Percentiles rank a stretch among this genome's conserved stretches.
These are phyloP conservation scores for Cercospora nicotianae DNA, from an alignment of 2,329 filamentous ascomycete genomes.

Conservation along the genomic window DNA sequence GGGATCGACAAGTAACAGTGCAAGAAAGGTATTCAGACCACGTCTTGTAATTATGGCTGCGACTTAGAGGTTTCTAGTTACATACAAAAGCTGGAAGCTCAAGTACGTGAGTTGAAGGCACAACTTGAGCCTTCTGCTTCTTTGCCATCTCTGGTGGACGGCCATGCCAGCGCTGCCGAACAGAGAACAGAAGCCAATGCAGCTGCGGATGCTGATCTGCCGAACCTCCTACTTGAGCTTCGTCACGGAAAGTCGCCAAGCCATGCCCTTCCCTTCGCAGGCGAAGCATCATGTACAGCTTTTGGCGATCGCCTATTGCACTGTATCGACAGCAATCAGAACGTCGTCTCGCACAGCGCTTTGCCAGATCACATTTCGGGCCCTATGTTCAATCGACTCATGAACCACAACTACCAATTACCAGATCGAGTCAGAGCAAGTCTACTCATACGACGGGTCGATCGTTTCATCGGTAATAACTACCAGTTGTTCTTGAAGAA, in stretches of 20 bases:
- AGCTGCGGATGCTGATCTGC: slow-evolving; percentile 24
- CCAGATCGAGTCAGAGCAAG: slow-evolving; percentile 32
- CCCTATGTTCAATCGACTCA: slow-evolving; percentile 22
- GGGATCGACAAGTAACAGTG: slow-evolving; percentile 30
- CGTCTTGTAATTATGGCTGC: background rate
- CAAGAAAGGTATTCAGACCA: slow-evolving; percentile 24
- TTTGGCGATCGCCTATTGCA: slow-evolving; percentile 31
- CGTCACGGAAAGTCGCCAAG: slow-evolving; percentile 23
- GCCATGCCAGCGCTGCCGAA: background rate
- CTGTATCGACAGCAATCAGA: slow-evolving; percentile 23
- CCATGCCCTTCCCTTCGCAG: slow-evolving; percentile 27
- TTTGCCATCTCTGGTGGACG: background rate
- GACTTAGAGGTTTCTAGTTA: slow-evolving; percentile 14
- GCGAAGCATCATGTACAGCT: slow-evolving; percentile 31
- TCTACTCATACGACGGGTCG: slow-evolving; percentile 29
- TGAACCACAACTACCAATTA: slow-evolving; percentile 24
- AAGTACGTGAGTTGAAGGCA: slow-evolving; percentile 23
- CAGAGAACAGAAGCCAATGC: background rate
- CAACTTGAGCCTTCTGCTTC: slow-evolving; percentile 1
- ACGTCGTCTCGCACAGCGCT: slow-evolving; percentile 19
- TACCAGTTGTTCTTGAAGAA: slow-evolving; percentile 48
- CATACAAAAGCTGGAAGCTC: slow-evolving; percentile 29
- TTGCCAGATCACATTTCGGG: slow-evolving; percentile 28
- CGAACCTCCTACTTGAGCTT: slow-evolving; percentile 30
- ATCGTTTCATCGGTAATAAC: slow-evolving; percentile 40